Base-by-base conservation (phyloP, 257 asterid genomes). In the Leptodermis oblonga region DNA sequence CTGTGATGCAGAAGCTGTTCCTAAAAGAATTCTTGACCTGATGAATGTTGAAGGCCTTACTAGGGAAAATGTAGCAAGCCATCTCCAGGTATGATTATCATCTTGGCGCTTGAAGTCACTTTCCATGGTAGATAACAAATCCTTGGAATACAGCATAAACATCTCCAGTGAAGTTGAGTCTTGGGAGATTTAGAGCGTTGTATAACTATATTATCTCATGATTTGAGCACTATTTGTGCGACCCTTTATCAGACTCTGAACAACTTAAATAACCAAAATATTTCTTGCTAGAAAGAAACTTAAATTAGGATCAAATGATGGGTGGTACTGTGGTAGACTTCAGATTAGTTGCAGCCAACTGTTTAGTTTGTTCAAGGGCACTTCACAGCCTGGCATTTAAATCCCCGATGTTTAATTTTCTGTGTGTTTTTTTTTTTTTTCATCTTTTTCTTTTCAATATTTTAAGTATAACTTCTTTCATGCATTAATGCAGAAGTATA, bases 31-130 rank as follows among this genome's bases (percentile, higher is more conserved):
- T 74, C 90, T 92, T 67, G 96, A 89, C 76, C 67, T 89, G 86
- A 92, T 92, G 97, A 86, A 87, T 31, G 93, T 87, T 23, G 95
- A 92, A 25, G 90, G 95, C 79, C 92, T 92, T 68, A 87, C 90
- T 0, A 81, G 97, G 71, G 97, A 92, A 72, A 92, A 92, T 36
- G 97, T 92, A 58, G 97, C 97, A 4, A 92, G 97, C 85, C 97
- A 92, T 86, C 98, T 92, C 67, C 98, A 92, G 96, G 98, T 69
- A 79, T 70, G 59, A 69, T 59, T 69, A n/a, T 74, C 75, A 70
- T 75, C 53, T 1, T 39, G 53, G 68, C 62, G 30, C 28, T 51
- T 48, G 39, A 42, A 63, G 14, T 39, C 28, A 23, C 30, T 26
- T 63, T 62, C 11, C 51, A 17, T 8, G 31, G 3, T 22, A 37